Percentiles rank a stretch among this genome's conserved stretches.
Conservation (phyloP, 352 stramenopile genomes). For the Globisporangium middletonii region DNA sequence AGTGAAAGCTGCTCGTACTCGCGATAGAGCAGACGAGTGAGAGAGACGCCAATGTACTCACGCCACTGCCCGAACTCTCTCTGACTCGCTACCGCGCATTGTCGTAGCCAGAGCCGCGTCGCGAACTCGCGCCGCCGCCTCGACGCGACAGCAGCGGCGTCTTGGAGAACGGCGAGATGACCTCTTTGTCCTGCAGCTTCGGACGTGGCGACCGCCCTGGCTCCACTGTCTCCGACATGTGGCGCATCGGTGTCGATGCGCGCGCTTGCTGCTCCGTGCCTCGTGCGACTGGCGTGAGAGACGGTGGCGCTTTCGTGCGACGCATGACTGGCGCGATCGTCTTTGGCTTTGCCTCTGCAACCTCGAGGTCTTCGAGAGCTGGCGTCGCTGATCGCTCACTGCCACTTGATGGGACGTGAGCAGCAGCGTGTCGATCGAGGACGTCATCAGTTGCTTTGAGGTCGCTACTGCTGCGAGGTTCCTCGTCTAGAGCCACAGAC, state of each 20-base stretch:
- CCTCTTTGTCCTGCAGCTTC: slow-evolving; percentile 14
- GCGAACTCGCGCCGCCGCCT: slow-evolving; percentile 12
- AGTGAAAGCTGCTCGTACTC: background rate
- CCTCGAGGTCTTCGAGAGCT: background rate
- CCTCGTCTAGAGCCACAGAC: background rate
- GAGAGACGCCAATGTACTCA: background rate
- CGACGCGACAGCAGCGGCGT: slow-evolving; percentile 54
- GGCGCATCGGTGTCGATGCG: slow-evolving; percentile 13
- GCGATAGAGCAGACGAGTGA: background rate
- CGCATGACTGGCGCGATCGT: background rate
- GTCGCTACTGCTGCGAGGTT: background rate
- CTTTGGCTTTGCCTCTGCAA: slow-evolving; percentile 2
- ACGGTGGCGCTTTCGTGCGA: background rate
- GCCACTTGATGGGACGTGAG: too few relatives aligned
- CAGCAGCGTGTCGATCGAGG: background rate
- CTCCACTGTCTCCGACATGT: slow-evolving; percentile 10
- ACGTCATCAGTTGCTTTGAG: background rate
- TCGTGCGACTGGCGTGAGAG: slow-evolving; percentile 1
- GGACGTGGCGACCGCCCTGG: slow-evolving; percentile 37
- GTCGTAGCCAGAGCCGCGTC: slow-evolving; percentile 43
- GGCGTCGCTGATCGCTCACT: background rate
- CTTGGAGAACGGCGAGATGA: slow-evolving; percentile 66
- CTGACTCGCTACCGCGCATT: slow-evolving; percentile 38
- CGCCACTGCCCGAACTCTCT: background rate
- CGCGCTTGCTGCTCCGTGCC: slow-evolving; percentile 5